Evolutionary conservation across 2,329 filamentous ascomycete genomes (phyloP).

Genomic region (Curvularia sp.): DNA sequence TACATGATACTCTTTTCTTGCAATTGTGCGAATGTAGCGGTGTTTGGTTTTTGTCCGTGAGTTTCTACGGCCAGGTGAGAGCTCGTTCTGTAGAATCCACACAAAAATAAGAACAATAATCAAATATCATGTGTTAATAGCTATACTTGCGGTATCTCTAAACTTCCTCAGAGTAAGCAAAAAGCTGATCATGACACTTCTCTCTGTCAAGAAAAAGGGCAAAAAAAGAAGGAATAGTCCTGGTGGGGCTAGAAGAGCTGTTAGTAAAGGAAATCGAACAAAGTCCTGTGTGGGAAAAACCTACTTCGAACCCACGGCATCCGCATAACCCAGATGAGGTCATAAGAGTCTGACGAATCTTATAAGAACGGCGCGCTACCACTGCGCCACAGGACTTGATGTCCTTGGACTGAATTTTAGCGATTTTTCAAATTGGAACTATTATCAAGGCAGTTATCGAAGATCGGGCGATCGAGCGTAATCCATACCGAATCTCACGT

Average conservation of each 20-base stretch:
- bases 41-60: too few relatives aligned
- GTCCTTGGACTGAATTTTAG: conserved; percentile 28
- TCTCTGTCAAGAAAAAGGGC: background rate
- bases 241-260: conserved; percentile 15
- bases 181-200: background rate
- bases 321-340: conserved; percentile 51
- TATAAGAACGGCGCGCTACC: conserved; percentile 60
- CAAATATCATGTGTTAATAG: background rate
- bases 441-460: background rate
- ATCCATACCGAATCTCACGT: background rate
- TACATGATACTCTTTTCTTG: background rate
- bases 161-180: background rate
- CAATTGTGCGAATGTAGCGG: background rate
- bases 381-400: conserved; percentile 54
- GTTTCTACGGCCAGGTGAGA: too few relatives aligned
- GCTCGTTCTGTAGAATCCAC: too few relatives aligned
- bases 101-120: background rate
- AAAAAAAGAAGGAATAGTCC: conserved; percentile 20
- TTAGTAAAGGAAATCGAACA: conserved; percentile 15
- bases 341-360: conserved; percentile 47
- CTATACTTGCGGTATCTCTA: background rate
- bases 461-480: background rate
- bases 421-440: conserved; percentile 3
- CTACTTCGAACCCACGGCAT: conserved; percentile 53
- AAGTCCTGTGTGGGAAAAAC: background rate